Percentiles rank a stretch among this genome's conserved stretches.
Conservation (phyloP, 1,139 yeast species). For the Diutina mesorugosa region DNA sequence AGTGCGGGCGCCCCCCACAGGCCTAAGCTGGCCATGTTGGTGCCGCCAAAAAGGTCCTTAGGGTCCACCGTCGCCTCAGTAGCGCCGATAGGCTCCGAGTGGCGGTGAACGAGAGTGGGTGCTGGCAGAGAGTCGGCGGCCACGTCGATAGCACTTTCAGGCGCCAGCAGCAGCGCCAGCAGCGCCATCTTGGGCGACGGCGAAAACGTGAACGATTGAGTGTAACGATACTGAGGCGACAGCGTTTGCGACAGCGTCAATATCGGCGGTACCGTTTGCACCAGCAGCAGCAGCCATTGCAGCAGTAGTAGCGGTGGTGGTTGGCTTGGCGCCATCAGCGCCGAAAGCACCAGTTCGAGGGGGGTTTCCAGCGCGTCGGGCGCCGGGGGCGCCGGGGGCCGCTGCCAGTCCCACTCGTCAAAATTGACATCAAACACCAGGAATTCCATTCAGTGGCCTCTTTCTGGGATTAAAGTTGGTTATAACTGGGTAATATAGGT, state of each 20-base stretch:
- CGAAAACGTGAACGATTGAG: not conserved
- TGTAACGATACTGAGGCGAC: not conserved
- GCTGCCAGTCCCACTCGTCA: conserved; percentile 2
- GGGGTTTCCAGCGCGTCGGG: not conserved
- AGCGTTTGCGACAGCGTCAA: not conserved
- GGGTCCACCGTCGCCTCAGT: conserved; percentile 1
- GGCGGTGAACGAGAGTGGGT: not conserved
- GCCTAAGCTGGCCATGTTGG: not conserved
- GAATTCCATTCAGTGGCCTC: not conserved
- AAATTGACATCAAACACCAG: conserved; percentile 1
- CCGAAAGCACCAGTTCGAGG: not conserved
- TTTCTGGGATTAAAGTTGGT: not conserved
- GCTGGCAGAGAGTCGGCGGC: not conserved
- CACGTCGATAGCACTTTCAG: not conserved
- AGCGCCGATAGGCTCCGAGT: not conserved
- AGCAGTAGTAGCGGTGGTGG: too few relatives aligned
- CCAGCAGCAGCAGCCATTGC: not conserved
- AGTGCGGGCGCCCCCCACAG: not conserved
- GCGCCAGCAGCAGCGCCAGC: not conserved
- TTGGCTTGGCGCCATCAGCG: not conserved
- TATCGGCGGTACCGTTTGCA: not conserved
- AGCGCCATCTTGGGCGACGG: not conserved
- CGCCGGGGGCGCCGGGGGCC: not conserved
- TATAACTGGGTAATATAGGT: not conserved
- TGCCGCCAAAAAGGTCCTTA: conserved; percentile 1